These are phyloP conservation scores for Yamadazyma phyllophila DNA, from an alignment of 805 yeast species.

Conservation along the genomic window DNA sequence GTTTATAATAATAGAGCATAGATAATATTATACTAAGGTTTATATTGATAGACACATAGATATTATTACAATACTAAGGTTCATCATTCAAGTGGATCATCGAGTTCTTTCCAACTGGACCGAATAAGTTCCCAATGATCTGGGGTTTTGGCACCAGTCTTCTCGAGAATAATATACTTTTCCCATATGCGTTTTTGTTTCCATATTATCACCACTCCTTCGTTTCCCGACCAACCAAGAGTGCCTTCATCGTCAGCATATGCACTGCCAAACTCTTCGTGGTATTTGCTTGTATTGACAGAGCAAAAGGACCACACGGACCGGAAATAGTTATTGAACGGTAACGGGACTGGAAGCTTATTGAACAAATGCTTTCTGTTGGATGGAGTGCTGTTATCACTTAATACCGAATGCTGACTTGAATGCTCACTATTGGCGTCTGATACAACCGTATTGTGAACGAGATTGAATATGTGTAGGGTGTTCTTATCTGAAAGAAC, in stretches of 20 bases:
- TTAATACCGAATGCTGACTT: constrained; percentile 5
- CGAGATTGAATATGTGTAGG: constrained; percentile 73
- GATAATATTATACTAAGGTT: neutral
- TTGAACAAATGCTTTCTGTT: constrained; percentile 68
- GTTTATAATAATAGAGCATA: neutral
- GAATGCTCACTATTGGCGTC: constrained; percentile 10
- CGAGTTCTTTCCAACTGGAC: constrained; percentile 27
- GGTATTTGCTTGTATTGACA: constrained; percentile 49
- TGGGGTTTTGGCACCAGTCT: constrained; percentile 9
- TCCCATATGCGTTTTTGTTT: constrained; percentile 76
- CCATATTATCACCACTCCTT: constrained; percentile 75
- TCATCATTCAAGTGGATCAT: constrained; percentile 9
- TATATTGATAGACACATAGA: neutral
- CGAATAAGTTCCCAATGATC: constrained; percentile 21
- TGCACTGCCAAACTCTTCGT: constrained; percentile 17
- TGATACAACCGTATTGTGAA: constrained; percentile 2
- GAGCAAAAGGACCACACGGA: constrained; percentile 89
- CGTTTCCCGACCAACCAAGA: constrained; percentile 76
- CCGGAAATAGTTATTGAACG: constrained; percentile 63
- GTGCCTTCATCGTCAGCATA: constrained; percentile 29
- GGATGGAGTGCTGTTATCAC: constrained; percentile 16
- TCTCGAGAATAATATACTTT: constrained; percentile 69
- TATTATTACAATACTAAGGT: no score
- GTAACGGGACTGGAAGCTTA: constrained; percentile 59
- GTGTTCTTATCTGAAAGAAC: constrained; percentile 88